Conservation (phyloP, 2,329 filamentous ascomycete genomes). For the Penicillium sumatraense region DNA sequence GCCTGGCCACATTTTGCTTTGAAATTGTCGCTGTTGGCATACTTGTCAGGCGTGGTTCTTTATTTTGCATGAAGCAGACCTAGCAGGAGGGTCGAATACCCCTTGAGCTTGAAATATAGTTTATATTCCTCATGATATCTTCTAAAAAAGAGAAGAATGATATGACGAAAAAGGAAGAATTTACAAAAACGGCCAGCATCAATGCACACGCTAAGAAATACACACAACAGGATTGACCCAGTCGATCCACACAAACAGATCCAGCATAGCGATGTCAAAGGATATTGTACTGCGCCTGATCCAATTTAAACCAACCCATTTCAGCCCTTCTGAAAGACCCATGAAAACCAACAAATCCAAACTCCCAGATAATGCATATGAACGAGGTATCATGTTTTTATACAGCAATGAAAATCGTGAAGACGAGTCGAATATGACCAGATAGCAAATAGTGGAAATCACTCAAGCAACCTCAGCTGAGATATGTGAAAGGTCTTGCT, state of each 20-base stretch:
- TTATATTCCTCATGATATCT: background rate
- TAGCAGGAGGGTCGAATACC: background rate
- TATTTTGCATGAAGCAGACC: background rate
- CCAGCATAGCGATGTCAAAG: background rate
- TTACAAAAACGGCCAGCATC: background rate
- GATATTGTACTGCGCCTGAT: background rate
- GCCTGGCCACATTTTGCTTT: too few species aligned
- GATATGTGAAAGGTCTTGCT: background rate
- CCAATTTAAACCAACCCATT: background rate
- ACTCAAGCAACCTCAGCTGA: background rate
- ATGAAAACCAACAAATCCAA: background rate
- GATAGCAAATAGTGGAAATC: too few species aligned
- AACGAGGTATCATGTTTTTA: constrained; percentile 4
- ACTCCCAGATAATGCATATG: constrained; percentile 1
- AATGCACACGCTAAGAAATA: constrained; percentile 1
- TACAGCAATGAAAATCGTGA: constrained; percentile 2
- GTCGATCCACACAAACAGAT: background rate
- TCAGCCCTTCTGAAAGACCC: background rate
- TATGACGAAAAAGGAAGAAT: background rate
- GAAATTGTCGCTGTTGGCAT: too few species aligned
- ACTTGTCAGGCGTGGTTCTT: background rate
- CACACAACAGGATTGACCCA: background rate
- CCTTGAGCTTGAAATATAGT: background rate
- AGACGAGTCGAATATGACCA: background rate
- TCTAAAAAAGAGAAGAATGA: background rate